phyloP scores from a whole-genome alignment of 768 basidiomycete species.

The Chlorophyllum brunneum region DNA sequence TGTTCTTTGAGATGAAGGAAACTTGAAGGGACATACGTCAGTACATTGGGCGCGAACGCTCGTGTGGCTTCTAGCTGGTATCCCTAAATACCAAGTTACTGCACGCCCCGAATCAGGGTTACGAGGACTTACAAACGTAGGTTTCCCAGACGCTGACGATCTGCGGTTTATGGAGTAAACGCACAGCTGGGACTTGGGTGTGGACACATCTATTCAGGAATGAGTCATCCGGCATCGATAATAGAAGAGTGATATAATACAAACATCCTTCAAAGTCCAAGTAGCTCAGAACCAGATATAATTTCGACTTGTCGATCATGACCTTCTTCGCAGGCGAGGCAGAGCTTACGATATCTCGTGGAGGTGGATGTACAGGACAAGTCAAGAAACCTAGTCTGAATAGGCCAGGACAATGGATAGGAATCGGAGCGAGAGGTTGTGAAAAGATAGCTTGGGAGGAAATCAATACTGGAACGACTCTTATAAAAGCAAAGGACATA shows the following conservation, averaged over 20 bases:
- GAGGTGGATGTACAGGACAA: conserved; percentile 11
- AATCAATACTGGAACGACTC: neutral
- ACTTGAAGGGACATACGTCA: conserved; percentile 39
- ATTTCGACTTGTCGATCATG: conserved; percentile 22
- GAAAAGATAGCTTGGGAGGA: conserved; percentile 6
- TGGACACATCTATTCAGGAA: conserved; percentile 26
- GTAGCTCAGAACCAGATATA: conserved; percentile 49
- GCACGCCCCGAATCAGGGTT: no score
- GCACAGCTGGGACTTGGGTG: conserved; percentile 34
- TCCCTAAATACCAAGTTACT: conserved; percentile 22
- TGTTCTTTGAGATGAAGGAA: conserved; percentile 20
- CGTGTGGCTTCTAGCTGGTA: conserved; percentile 31
- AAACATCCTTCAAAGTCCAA: conserved; percentile 64
- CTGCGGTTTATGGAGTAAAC: conserved; percentile 7
- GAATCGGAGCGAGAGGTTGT: conserved; percentile 7
- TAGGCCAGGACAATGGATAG: neutral
- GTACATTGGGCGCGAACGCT: conserved; percentile 38
- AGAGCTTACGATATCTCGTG: conserved; percentile 13
- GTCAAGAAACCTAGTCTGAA: conserved; percentile 3
- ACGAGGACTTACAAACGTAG: neutral
- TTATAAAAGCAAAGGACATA: neutral
- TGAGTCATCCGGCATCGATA: neutral
- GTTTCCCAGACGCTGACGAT: neutral
- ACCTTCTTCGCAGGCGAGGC: conserved; percentile 15
- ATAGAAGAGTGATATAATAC: conserved; percentile 16